These are phyloP conservation scores for Anthracocystis setariae DNA, from an alignment of 1,284 basidiomycete genomes.

Conservation along the genomic window DNA sequence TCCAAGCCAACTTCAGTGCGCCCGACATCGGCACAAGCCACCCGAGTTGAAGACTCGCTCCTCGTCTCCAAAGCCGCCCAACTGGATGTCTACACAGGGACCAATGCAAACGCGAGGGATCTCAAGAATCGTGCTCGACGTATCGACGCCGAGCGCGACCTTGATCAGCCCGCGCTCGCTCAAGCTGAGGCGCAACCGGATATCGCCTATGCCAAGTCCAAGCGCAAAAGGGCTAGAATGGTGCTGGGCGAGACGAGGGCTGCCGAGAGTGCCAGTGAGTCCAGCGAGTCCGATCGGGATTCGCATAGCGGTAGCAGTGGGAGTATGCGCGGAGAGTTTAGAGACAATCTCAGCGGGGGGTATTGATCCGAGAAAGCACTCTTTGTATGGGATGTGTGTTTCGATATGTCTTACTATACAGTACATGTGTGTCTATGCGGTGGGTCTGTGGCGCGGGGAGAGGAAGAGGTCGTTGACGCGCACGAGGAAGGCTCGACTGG, in stretches of 20 bases:
- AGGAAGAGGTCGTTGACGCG: conserved; percentile 81
- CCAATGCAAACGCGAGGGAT: conserved; percentile 17
- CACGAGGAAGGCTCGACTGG: conserved; percentile 79
- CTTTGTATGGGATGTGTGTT: too few species aligned
- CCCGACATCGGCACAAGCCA: conserved; percentile 27
- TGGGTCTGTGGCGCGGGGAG: conserved; percentile 74
- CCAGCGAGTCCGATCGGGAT: conserved; percentile 8
- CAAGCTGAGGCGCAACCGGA: conserved; percentile 26
- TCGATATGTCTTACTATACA: too few species aligned
- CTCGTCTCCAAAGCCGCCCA: conserved; percentile 36
- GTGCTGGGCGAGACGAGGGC: conserved; percentile 43
- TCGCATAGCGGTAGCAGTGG: conserved; percentile 40
- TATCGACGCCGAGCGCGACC: conserved; percentile 39
- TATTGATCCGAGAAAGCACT: conserved; percentile 8
- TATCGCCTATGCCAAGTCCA: conserved; percentile 26
- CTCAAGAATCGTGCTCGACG: conserved; percentile 36
- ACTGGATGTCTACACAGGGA: conserved; percentile 17
- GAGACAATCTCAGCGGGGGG: conserved; percentile 25
- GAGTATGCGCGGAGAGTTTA: conserved; percentile 73
- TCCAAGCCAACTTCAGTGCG: conserved; percentile 1
- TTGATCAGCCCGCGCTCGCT: conserved; percentile 40
- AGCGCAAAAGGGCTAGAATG: conserved; percentile 47
- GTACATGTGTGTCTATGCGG: not conserved
- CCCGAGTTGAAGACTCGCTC: conserved; percentile 19
- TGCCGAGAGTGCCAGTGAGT: conserved; percentile 29